These are phyloP conservation scores for Colletotrichum neosansevieriae DNA, from an alignment of 2,329 filamentous ascomycete species.

Conservation along the genomic window DNA sequence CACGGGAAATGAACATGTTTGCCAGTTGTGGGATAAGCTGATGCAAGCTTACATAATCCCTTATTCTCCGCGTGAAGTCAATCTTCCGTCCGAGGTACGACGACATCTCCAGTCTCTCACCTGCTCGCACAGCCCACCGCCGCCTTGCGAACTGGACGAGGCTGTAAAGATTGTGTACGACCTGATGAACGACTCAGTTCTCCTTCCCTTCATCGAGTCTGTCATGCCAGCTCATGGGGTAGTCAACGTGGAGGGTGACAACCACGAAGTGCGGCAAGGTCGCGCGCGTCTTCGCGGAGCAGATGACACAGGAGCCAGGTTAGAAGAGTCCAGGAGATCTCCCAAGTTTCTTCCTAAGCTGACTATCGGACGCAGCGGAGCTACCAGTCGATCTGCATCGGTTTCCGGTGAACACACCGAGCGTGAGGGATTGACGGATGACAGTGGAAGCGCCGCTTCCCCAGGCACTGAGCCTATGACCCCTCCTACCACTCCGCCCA, in stretches of 20 bases:
- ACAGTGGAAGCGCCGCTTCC: constrained; percentile 72
- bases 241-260: constrained; percentile 51
- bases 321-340: constrained; percentile 56
- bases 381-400: constrained; percentile 56
- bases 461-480: constrained; percentile 75
- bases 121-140: constrained; percentile 70
- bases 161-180: constrained; percentile 92
- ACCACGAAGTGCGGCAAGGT: constrained; percentile 51
- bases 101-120: constrained; percentile 80
- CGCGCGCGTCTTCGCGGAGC: constrained; percentile 55
- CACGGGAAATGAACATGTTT: constrained; percentile 72
- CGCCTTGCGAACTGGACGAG: constrained; percentile 81
- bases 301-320: constrained; percentile 49
- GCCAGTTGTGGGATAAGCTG: constrained; percentile 87
- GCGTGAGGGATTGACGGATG: constrained; percentile 70
- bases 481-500: constrained; percentile 79
- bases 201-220: constrained; percentile 89
- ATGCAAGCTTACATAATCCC: constrained; percentile 91
- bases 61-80: constrained; percentile 88
- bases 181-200: constrained; percentile 95
- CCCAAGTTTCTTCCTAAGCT: constrained; percentile 61
- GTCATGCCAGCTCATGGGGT: constrained; percentile 56
- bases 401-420: constrained; percentile 61
- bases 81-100: constrained; percentile 86
- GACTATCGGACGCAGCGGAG: constrained; percentile 52